Evolutionary conservation across 2,329 filamentous ascomycete genomes (phyloP), one percentile per base, ranked within the genome.

Genomic region (Colletotrichum sp.): DNA sequence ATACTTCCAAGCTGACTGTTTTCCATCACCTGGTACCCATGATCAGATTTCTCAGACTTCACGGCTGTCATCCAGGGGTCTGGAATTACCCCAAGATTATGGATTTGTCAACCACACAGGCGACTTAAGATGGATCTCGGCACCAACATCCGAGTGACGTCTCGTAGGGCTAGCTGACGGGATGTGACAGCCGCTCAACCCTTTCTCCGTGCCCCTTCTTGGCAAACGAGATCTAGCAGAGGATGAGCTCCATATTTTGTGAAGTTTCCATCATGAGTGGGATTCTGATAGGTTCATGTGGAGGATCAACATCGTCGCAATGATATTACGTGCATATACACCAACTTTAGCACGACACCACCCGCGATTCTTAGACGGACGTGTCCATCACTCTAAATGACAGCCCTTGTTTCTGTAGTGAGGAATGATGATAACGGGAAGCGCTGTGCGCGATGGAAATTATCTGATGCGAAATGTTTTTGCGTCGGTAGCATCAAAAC

Each of bases 1-100:
- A 52, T 52, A 52, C 43, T 52, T 52, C 43, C n/a, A 52, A 52
- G n/a, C 43, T 52, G 43, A 52, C 43, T 52, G 43, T 52, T 21
- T 52, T 13, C 4, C 43, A 6, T 52, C 43, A 52, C 43, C 43
- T 52, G 43, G 43, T 52, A 52, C 43, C 43, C 43, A 52, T 52
- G 43, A 24, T 21, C 6, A 52, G 43, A 52, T 52, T 52, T 52
- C n/a, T 21, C 43, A 52, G 43, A 52, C 43, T 21, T 52, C 43
- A 52, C n/a, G 6, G 43, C 43, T 52, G 2, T 24, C 43, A 6
- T 13, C 43, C 43, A 21, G 43, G 43, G n/a, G 10, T 24, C n/a
- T 21, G 6, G 43, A 1, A 21, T 5, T 52, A 52, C 6, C n/a
- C 43, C 43, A 21, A 52, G n/a, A 8, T 21, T 8, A 52, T 1